Evolutionary conservation across 2,329 filamentous ascomycete genomes (phyloP).

Genomic region (Trichoderma citrinoviride): DNA sequence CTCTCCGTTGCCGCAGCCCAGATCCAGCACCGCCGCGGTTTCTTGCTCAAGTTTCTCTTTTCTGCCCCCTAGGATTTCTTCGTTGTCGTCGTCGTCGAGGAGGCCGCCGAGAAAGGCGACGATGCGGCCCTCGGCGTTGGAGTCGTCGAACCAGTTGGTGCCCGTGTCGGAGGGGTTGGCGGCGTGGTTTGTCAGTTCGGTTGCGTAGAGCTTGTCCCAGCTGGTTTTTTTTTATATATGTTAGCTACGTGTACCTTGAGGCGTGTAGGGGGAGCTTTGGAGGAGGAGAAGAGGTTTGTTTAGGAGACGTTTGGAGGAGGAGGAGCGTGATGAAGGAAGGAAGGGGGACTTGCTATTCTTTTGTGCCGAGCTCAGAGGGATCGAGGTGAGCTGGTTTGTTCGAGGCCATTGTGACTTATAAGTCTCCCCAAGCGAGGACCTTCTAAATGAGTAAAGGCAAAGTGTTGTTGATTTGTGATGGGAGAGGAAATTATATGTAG

Average conservation of each 20-base stretch:
- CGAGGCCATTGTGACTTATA: not conserved
- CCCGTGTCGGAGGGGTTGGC: slow-evolving; percentile 74
- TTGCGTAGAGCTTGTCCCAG: slow-evolving; percentile 73
- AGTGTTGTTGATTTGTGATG: too few species aligned
- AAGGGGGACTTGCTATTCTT: slow-evolving; percentile 71
- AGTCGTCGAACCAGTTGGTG: slow-evolving; percentile 95
- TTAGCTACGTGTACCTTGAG: not conserved
- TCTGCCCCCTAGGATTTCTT: too few species aligned
- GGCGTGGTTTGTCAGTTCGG: slow-evolving; percentile 68
- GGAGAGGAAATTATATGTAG: too few species aligned
- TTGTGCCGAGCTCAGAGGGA: slow-evolving; percentile 79
- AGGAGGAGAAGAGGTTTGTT: too few species aligned
- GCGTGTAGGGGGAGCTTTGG: not conserved
- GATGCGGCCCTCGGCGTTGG: slow-evolving; percentile 79
- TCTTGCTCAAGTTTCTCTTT: slow-evolving; percentile 27
- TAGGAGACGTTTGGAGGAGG: too few species aligned
- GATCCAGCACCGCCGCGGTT: slow-evolving; percentile 66
- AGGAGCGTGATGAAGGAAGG: too few species aligned
- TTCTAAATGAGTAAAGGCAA: too few species aligned
- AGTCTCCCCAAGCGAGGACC: not conserved
- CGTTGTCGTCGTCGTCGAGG: slow-evolving; percentile 28
- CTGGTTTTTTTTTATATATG: slow-evolving; percentile 40
- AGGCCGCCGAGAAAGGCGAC: slow-evolving; percentile 60
- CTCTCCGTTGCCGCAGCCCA: slow-evolving; percentile 93
- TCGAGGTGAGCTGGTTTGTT: slow-evolving; percentile 64